Conservation (phyloP, 2,329 filamentous ascomycete species). For the Colletotrichum sp. region DNA sequence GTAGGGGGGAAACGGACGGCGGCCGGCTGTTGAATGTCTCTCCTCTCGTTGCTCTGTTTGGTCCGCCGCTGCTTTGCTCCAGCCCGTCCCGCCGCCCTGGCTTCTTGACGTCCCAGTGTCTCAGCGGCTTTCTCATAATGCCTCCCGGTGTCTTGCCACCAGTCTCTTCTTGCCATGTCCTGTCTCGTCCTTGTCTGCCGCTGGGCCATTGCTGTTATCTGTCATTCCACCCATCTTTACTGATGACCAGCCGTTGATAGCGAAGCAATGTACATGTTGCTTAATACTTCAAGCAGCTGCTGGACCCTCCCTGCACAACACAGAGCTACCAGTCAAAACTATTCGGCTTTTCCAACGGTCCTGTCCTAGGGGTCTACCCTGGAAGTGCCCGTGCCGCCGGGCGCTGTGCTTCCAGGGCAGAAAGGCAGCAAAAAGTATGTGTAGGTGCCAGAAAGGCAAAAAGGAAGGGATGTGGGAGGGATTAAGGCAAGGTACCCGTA, state of each 20-base stretch:
- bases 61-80: neutral
- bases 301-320: neutral
- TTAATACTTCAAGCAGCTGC: neutral
- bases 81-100: constrained; percentile 2
- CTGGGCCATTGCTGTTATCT: neutral
- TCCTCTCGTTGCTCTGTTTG: neutral
- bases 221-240: neutral
- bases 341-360: neutral
- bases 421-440: neutral
- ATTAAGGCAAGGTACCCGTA: constrained; percentile 6
- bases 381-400: neutral
- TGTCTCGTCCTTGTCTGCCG: neutral
- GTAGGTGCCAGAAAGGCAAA: neutral
- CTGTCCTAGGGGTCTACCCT: neutral
- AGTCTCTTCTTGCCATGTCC: neutral
- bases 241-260: neutral
- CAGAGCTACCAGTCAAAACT: neutral
- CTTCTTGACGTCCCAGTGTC: neutral
- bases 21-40: neutral
- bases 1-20: neutral
- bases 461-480: constrained; percentile 6
- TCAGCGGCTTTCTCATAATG: neutral
- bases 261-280: neutral
- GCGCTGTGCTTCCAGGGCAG: neutral
- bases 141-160: neutral